Percentiles rank a stretch among this genome's conserved stretches.
Conservation (phyloP, 2,329 filamentous ascomycete genomes). For the Talaromyces verruculosus region DNA sequence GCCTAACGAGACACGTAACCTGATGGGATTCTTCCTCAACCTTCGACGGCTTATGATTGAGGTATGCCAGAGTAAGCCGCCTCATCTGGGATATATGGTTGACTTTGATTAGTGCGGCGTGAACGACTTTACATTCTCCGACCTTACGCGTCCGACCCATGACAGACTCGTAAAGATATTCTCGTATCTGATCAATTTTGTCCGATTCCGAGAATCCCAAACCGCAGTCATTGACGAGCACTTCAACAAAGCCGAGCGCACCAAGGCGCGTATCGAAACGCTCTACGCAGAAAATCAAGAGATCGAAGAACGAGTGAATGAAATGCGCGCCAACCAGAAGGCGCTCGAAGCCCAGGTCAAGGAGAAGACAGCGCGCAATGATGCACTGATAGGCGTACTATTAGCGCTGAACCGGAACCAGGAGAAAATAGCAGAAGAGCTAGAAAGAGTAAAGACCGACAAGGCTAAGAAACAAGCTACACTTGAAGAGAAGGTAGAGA, state of each 20-base stretch:
- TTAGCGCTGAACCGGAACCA: constrained; percentile 79
- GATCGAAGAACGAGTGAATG: constrained; percentile 74
- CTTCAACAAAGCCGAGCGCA: constrained; percentile 84
- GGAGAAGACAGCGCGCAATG: constrained; percentile 82
- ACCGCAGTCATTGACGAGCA: constrained; percentile 87
- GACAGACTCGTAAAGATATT: constrained; percentile 91
- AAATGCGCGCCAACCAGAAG: constrained; percentile 76
- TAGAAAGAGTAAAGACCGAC: constrained; percentile 79
- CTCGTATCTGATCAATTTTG: constrained; percentile 98
- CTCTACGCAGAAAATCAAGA: constrained; percentile 84
- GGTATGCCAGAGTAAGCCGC: constrained; percentile 34
- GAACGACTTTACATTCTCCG: constrained; percentile 87
- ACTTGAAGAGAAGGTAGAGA: constrained; percentile 53
- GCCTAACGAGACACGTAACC: constrained; percentile 81
- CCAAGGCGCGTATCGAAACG: constrained; percentile 82
- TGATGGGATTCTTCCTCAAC: constrained; percentile 93
- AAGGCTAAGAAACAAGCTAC: constrained; percentile 71
- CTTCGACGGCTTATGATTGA: constrained; percentile 74
- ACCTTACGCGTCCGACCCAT: constrained; percentile 87
- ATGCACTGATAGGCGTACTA: constrained; percentile 79
- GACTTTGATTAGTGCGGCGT: constrained; percentile 70
- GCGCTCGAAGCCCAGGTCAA: constrained; percentile 78
- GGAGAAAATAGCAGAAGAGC: constrained; percentile 75
- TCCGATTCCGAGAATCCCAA: constrained; percentile 92
- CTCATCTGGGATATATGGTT: background rate